Conservation (phyloP, 768 basidiomycete species). For the Tricholoma bakamatsutake region DNA sequence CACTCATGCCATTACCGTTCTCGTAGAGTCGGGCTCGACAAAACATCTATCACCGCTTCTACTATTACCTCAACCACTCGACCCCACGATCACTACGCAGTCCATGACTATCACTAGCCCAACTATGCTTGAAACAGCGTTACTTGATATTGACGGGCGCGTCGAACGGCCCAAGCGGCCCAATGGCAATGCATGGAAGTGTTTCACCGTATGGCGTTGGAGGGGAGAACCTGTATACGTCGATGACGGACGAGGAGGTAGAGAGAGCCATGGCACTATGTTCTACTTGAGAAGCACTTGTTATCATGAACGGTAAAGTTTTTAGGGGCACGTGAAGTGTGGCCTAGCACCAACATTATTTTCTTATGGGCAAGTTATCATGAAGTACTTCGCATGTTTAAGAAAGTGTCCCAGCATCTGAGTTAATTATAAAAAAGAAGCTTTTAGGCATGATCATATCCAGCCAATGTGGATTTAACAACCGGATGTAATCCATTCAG, state of each 20-base stretch:
- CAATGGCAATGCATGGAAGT: constrained; percentile 54
- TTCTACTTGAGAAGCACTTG: constrained; percentile 42
- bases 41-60: constrained; percentile 32
- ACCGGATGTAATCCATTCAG: too few species aligned
- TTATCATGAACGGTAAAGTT: constrained; percentile 25
- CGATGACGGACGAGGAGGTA: constrained; percentile 30
- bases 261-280: constrained; percentile 42
- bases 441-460: too few species aligned
- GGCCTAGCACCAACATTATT: too few species aligned
- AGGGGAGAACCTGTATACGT: constrained; percentile 22
- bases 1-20: constrained; percentile 35
- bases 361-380: too few species aligned
- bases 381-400: too few species aligned
- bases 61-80: constrained; percentile 22
- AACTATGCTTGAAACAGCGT: constrained; percentile 42
- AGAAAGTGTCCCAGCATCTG: too few species aligned
- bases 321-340: too few species aligned
- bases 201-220: constrained; percentile 51
- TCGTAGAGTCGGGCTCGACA: constrained; percentile 32
- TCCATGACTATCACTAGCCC: constrained; percentile 37
- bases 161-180: constrained; percentile 35
- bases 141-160: constrained; percentile 48
- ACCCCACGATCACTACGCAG: constrained; percentile 24
- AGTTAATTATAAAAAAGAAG: too few species aligned
- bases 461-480: too few species aligned